Base-by-base conservation (phyloP, 2,329 filamentous ascomycete genomes). In the Arthrobotrys sinensis region DNA sequence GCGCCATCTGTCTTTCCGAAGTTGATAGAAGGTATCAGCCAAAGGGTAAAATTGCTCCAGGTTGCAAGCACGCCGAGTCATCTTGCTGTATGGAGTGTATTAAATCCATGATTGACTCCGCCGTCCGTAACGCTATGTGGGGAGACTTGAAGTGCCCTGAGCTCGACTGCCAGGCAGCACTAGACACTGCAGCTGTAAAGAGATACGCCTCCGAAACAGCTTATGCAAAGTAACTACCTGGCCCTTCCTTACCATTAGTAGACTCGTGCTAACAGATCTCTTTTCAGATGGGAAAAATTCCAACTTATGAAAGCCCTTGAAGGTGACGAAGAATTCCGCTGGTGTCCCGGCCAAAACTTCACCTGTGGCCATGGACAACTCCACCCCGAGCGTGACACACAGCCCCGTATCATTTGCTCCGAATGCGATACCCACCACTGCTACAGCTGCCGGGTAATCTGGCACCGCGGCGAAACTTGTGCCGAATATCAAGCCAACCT, bases 71-170 rank as follows among this genome's bases (percentile, higher is more conserved):
- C n/a, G 52, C 50, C 10, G 73, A 77, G 52, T 77, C 73, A 6
- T 64, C 48, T 2, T 77, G 73, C 28, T 77, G 73, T 16, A 19
- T 45, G 7, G 73, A 77, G 10, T 77, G 73, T 24, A 40, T 77
- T n/a, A 45, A 66, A 62, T 46, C 40, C n/a, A 77, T 77, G 73
- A 77, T 77, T 10, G 73, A 77, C 52, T 77, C 73, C 11, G 67
- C 66, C 10, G 73, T 77, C n/a, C 48, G 73, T n/a, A 77, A 77
- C 24, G 73, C 73, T 11, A 77, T 77, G 73, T 77, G 73, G 73
- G 73, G 73, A 24, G 73, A 77, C 21, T 57, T 77, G 43, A 77
- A 77, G 28, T 77, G 73, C 45, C 73, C 73, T 11, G 73, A 77
- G 38, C 48, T 73, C 14, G 52, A 46, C 38, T 77, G 73, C 45